Base-by-base conservation (phyloP, 2,329 filamentous ascomycete genomes). In the Lachnellula suecica region DNA sequence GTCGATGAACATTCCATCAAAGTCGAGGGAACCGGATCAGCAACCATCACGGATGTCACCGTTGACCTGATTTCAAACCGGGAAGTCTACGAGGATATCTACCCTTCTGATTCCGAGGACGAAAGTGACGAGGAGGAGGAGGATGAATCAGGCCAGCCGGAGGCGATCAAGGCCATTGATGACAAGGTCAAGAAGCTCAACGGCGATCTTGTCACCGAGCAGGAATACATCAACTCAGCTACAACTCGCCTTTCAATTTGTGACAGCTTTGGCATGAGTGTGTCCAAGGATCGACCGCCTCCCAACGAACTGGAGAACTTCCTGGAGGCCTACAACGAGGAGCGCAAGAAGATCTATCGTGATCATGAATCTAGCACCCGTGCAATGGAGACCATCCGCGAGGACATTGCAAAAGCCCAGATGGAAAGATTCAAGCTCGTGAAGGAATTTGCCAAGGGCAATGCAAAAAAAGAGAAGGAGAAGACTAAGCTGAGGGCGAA, bases 21-120 rank as follows among this genome's bases (percentile, higher is more conserved):
- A 59, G 75, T 85, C 29, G 80, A 84, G 59, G 81, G 81, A 42
- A 76, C 74, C 47, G 79, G 81, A n/a, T 65, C 74, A 0, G 82
- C 79, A 8, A 77, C 77, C 46, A 81, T 85, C 60, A 80, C 78
- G 10, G 83, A 88, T 61, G 84, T 88, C 56, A 76, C 79, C 9
- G 76, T 86, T 37, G 78, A 85, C 54, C 70, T 79, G 6, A 70
- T 85, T 9, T 75, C 73, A 4, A 76, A 76, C 44, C 75, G 75
- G 49, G 76, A 78, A 24, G 65, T 72, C 34, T 68, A 79, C 11
- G 67, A 66, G 38, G 67, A 68, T 34, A 67, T 72, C 19, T 70
- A 70, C 7, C 68, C 65, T 2, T 60, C 56, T 3, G 66, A 64
- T 2, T 68, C 70, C 13, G 68, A 72, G 22, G 63, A 68, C 13